Evolutionary conservation across 331 rosid genomes (phyloP).

Genomic region (Cydonia oblonga): DNA sequence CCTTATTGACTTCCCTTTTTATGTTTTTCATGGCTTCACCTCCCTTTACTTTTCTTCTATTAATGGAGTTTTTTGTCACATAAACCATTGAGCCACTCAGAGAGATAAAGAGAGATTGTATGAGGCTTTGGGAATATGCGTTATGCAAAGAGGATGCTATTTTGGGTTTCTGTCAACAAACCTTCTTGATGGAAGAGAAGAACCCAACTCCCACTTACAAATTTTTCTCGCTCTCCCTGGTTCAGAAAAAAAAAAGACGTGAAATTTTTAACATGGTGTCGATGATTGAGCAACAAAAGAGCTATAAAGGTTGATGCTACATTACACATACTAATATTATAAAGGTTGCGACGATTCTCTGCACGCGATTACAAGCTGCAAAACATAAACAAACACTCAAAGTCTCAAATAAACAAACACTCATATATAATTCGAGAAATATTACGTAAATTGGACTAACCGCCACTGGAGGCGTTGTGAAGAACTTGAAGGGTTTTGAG

Average conservation of each 20-base stretch:
- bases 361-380: too few species aligned
- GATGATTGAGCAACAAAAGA: slow-evolving; percentile 20
- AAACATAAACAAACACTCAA: too few species aligned
- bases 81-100: slow-evolving; percentile 8
- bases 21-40: neutral
- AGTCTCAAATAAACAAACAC: too few species aligned
- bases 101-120: neutral
- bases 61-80: neutral
- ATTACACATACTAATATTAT: neutral
- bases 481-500: too few species aligned
- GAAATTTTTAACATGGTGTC: slow-evolving; percentile 8
- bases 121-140: neutral
- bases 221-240: neutral
- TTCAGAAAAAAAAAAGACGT: too few species aligned
- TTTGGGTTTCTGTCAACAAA: neutral
- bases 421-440: too few species aligned
- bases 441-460: too few species aligned
- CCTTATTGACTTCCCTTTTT: slow-evolving; percentile 24
- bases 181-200: slow-evolving; percentile 14
- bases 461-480: too few species aligned
- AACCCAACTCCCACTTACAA: slow-evolving; percentile 7
- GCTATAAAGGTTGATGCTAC: neutral
- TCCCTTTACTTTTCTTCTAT: slow-evolving; percentile 4
- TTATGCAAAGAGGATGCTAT: neutral
- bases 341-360: neutral